Evolutionary conservation across 2,329 filamentous ascomycete species (phyloP).

Genomic region (Epichloe uncinata): DNA sequence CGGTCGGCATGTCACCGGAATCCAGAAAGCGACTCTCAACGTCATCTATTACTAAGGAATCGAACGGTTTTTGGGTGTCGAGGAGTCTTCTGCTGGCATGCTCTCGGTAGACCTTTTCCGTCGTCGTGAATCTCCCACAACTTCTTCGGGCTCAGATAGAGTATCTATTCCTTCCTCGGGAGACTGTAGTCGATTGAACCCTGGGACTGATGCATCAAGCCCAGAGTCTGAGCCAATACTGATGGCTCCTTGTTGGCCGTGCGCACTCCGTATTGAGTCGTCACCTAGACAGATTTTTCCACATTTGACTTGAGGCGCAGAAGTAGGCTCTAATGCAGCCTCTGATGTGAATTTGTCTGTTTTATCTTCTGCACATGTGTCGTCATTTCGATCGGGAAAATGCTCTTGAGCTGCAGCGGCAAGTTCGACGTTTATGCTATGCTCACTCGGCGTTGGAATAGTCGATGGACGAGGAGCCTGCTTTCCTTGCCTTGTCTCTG

Average conservation of each 20-base stretch:
- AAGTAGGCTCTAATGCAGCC: neutral
- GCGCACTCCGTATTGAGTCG: neutral
- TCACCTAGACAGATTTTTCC: neutral
- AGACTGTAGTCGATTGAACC: neutral
- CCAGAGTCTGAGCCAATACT: neutral
- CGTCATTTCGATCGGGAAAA: neutral
- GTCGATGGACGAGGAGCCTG: neutral
- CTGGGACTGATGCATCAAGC: neutral
- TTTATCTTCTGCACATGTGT: neutral
- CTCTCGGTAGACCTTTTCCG: neutral
- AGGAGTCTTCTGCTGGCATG: neutral
- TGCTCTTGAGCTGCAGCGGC: neutral
- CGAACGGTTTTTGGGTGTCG: neutral
- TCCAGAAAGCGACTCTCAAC: neutral
- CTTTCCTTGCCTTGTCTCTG: constrained; percentile 18
- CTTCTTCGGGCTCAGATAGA: neutral
- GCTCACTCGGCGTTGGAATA: neutral
- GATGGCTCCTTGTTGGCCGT: neutral
- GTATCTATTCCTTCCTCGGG: neutral
- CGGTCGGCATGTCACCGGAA: neutral
- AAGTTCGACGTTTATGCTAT: neutral
- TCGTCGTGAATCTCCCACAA: neutral
- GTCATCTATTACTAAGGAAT: neutral
- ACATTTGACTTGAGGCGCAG: neutral
- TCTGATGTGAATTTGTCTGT: neutral